Evolutionary conservation across 208 protist genomes (phyloP).

Genomic region (Leishmania martiniquensis): DNA sequence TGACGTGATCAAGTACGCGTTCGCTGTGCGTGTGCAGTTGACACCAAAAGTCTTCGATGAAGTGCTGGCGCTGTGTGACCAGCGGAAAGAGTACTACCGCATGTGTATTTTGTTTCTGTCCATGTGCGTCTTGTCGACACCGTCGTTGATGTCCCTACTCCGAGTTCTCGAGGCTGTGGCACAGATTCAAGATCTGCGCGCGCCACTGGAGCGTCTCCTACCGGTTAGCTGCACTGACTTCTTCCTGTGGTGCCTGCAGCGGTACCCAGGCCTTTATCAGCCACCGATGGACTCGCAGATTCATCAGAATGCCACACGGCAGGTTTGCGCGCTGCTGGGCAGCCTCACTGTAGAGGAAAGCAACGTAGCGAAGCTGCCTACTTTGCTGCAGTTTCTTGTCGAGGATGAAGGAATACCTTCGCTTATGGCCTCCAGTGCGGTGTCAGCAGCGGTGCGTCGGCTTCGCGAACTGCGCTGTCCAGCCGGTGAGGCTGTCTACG

Average conservation of each 20-base stretch:
- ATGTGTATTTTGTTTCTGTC: slow-evolving; percentile 63
- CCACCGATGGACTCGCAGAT: background rate
- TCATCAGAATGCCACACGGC: slow-evolving; percentile 14
- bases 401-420: slow-evolving; percentile 3
- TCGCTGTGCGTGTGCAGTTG: slow-evolving; percentile 47
- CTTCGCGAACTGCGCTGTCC: slow-evolving; percentile 12
- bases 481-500: background rate
- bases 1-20: slow-evolving; percentile 77
- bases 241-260: slow-evolving; percentile 58
- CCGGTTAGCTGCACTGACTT: slow-evolving; percentile 33
- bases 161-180: slow-evolving; percentile 55
- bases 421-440: slow-evolving; percentile 2
- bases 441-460: slow-evolving; percentile 22
- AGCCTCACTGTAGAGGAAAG: slow-evolving; percentile 22
- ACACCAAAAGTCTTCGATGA: slow-evolving; percentile 62
- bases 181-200: slow-evolving; percentile 22
- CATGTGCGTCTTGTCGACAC: slow-evolving; percentile 75
- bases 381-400: slow-evolving; percentile 12
- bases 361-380: slow-evolving; percentile 9
- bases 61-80: slow-evolving; percentile 60
- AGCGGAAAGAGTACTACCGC: slow-evolving; percentile 41
- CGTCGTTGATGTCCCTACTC: slow-evolving; percentile 50
- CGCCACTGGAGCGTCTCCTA: slow-evolving; percentile 25
- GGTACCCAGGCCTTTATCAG: slow-evolving; percentile 30
- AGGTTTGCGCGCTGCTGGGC: slow-evolving; percentile 13